A percentile compares a stretch with the other conserved stretches of the same genome.
Conservation (phyloP, 139 green algal species). For the Zygnema circumcarinatum region DNA sequence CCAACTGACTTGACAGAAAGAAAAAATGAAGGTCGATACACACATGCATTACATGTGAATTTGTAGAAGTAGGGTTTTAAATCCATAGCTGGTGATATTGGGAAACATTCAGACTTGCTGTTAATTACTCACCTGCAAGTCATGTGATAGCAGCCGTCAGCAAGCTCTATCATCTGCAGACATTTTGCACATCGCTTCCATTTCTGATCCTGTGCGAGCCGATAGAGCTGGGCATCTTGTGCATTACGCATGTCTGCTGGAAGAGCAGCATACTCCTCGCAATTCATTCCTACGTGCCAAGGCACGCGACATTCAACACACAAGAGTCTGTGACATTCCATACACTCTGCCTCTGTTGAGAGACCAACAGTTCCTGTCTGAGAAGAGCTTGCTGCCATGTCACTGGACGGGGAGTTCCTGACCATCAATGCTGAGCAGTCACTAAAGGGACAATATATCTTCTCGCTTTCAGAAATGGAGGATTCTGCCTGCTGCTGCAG, state of each 20-base stretch:
- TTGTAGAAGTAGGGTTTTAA: not conserved
- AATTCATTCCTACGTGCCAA: not conserved
- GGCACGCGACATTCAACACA: not conserved
- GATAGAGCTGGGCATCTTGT: not conserved
- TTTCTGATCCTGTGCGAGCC: not conserved
- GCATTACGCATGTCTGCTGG: not conserved
- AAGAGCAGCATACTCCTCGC: not conserved
- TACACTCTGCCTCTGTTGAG: not conserved
- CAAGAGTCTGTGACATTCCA: not conserved
- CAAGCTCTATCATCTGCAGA: slow-evolving; percentile 19
- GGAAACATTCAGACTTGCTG: not conserved
- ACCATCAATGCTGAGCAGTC: not conserved
- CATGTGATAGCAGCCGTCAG: slow-evolving; percentile 21
- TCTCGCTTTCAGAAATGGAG: not conserved
- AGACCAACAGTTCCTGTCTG: not conserved
- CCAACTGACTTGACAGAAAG: not conserved
- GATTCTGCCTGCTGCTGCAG: not conserved
- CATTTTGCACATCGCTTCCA: slow-evolving; percentile 27
- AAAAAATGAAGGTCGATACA: not conserved
- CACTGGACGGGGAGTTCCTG: not conserved
- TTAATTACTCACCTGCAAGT: slow-evolving; percentile 6
- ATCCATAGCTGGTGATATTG: not conserved
- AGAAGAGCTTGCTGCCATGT: not conserved
- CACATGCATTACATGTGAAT: not conserved
- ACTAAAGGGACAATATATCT: not conserved